Evolutionary conservation across 306 rosid species (phyloP).

Genomic region (Boehmeria nivea): DNA sequence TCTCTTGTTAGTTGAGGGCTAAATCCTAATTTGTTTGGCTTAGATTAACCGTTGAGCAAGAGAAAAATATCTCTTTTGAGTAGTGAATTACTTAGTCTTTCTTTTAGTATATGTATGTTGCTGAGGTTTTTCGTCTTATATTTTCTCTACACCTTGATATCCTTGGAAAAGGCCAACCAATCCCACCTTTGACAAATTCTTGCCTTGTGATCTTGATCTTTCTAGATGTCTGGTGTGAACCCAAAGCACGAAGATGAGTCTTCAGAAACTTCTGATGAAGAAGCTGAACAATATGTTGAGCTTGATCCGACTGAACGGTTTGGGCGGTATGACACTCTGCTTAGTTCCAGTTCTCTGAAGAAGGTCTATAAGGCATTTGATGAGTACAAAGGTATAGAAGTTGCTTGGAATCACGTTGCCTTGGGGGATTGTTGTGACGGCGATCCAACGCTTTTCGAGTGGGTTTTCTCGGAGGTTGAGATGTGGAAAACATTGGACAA

Average conservation of each 20-base stretch:
- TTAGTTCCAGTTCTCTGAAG: conserved; percentile 78
- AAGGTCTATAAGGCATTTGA: conserved; percentile 82
- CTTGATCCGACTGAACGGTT: conserved; percentile 75
- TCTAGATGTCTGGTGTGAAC: too few species aligned
- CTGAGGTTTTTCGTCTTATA: too few species aligned
- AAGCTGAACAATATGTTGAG: conserved; percentile 64
- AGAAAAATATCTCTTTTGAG: too few species aligned
- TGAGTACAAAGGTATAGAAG: conserved; percentile 82
- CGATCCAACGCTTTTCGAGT: conserved; percentile 46
- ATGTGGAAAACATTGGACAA: conserved; percentile 50
- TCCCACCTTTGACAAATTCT: too few species aligned
- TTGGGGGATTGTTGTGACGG: conserved; percentile 49
- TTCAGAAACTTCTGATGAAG: conserved; percentile 10
- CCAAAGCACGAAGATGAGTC: not conserved
- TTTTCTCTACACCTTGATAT: too few species aligned
- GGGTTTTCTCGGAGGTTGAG: conserved; percentile 65
- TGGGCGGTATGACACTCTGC: conserved; percentile 65
- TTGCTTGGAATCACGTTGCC: conserved; percentile 90
- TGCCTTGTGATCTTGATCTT: too few species aligned
- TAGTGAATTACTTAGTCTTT: too few species aligned
- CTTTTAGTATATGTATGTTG: too few species aligned
- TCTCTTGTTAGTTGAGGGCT: too few species aligned
- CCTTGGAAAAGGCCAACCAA: too few species aligned
- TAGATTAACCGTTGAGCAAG: too few species aligned
- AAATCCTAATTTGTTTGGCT: too few species aligned